phyloP scores from a whole-genome alignment of 352 stramenopile genomes.

The Phytophthora pseudosyringae region DNA sequence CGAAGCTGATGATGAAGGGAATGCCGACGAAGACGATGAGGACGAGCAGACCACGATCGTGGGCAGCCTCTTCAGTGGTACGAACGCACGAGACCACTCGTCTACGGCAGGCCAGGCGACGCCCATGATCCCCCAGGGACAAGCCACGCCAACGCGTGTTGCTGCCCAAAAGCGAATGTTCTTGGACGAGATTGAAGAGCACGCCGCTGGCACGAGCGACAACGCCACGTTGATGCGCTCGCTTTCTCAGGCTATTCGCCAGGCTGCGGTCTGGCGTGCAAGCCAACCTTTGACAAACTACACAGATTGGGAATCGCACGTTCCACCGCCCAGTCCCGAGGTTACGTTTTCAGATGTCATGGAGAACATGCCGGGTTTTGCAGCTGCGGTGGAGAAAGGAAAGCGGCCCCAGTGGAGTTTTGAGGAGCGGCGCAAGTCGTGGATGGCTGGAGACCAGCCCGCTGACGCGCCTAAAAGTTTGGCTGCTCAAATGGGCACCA shows the following conservation, averaged over 20 bases:
- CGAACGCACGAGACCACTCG: conserved; percentile 58
- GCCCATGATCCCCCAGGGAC: conserved; percentile 18
- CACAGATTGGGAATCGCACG: conserved; percentile 70
- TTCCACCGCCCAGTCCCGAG: conserved; percentile 59
- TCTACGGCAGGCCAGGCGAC: conserved; percentile 16
- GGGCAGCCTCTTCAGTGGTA: conserved; percentile 77
- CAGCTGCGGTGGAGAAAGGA: conserved; percentile 41
- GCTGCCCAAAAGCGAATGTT: conserved; percentile 45
- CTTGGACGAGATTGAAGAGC: conserved; percentile 77
- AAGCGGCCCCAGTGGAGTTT: conserved; percentile 54
- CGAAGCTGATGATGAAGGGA: conserved; percentile 52
- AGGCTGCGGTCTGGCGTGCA: conserved; percentile 79
- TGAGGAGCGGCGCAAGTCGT: conserved; percentile 77
- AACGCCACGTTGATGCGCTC: conserved; percentile 78
- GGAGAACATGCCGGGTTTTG: conserved; percentile 66
- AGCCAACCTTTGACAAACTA: conserved; percentile 76
- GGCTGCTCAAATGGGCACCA: conserved; percentile 27
- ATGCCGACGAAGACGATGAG: conserved; percentile 71
- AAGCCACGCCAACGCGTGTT: conserved; percentile 26
- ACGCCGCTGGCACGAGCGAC: conserved; percentile 57
- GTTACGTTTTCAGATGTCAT: conserved; percentile 83
- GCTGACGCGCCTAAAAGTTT: conserved; percentile 28
- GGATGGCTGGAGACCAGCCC: conserved; percentile 67
- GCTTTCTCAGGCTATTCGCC: conserved; percentile 76
- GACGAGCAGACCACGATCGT: conserved; percentile 85